Conservation (phyloP, 2,329 filamentous ascomycete species). For the Hymenoscyphus fraxineus region DNA sequence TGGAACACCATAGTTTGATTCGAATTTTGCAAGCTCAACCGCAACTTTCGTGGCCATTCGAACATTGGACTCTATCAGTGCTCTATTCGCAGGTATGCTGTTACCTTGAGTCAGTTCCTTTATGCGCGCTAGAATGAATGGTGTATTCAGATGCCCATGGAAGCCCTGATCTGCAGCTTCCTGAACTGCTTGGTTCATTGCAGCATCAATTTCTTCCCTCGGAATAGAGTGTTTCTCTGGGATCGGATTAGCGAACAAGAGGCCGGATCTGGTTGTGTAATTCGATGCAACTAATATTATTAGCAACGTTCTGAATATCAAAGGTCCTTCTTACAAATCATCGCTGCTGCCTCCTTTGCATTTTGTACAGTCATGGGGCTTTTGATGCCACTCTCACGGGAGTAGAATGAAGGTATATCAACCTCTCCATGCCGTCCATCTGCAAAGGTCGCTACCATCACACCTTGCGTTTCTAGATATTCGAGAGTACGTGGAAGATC, state of each 20-base stretch:
- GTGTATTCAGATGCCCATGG: constrained; percentile 64
- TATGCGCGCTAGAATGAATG: constrained; percentile 64
- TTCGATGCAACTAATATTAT: neutral
- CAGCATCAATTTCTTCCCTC: constrained; percentile 53
- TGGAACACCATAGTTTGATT: neutral
- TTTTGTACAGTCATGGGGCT: constrained; percentile 73
- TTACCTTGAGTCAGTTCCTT: constrained; percentile 62
- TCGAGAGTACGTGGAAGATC: constrained; percentile 90
- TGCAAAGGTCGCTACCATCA: constrained; percentile 83
- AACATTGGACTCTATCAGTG: constrained; percentile 64
- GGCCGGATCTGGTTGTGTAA: constrained; percentile 52
- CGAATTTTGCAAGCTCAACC: constrained; percentile 41
- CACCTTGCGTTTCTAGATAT: constrained; percentile 67
- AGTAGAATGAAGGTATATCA: constrained; percentile 92
- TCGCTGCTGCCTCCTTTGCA: constrained; percentile 81
- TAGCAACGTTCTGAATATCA: neutral
- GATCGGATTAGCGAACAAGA: constrained; percentile 83
- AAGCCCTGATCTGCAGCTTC: constrained; percentile 51
- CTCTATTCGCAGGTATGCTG: constrained; percentile 60
- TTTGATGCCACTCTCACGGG: constrained; percentile 75
- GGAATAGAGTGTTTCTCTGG: constrained; percentile 57
- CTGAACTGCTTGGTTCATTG: constrained; percentile 53
- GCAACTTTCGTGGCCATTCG: constrained; percentile 61
- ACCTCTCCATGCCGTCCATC: constrained; percentile 70
- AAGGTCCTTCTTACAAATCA: constrained; percentile 60